Conservation (phyloP, 78 protist species). For the Creolimax fragrantissima region DNA sequence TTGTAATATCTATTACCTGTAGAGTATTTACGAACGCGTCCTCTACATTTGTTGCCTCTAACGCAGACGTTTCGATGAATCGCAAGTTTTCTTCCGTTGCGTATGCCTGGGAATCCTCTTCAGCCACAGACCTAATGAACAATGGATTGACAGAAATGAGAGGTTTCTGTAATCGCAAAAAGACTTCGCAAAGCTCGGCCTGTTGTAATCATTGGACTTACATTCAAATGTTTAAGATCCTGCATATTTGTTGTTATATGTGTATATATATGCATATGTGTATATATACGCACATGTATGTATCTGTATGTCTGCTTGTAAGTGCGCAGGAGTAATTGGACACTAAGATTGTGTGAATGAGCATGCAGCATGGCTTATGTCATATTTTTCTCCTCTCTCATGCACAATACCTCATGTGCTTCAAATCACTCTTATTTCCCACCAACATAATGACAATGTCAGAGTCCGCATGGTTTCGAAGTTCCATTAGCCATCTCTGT, state of each 20-base stretch:
- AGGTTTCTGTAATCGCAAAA: too few species aligned
- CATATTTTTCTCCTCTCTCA: too few species aligned
- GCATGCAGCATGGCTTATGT: too few species aligned
- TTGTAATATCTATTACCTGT: too few species aligned
- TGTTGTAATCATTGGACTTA: background rate
- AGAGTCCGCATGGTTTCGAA: slow-evolving; percentile 67
- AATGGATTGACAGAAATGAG: background rate
- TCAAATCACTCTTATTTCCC: slow-evolving; percentile 90
- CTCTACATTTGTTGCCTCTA: slow-evolving; percentile 59
- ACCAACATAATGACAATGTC: slow-evolving; percentile 93
- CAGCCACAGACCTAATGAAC: slow-evolving; percentile 31
- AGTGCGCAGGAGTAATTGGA: too few species aligned
- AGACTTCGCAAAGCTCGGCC: background rate
- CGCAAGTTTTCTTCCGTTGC: slow-evolving; percentile 45
- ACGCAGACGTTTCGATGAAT: slow-evolving; percentile 54
- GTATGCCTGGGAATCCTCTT: slow-evolving; percentile 54
- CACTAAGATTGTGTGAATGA: too few species aligned
- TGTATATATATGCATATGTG: background rate
- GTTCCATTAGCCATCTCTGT: slow-evolving; percentile 70
- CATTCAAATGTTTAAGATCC: background rate
- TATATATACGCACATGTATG: background rate
- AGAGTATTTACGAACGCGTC: slow-evolving; percentile 43
- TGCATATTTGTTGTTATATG: background rate
- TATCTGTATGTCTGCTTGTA: background rate
- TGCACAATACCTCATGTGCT: slow-evolving; percentile 21